Evolutionary conservation across 2,329 filamentous ascomycete species (phyloP), one percentile per base, ranked within the genome.

Genomic region (Fusarium buxicola): DNA sequence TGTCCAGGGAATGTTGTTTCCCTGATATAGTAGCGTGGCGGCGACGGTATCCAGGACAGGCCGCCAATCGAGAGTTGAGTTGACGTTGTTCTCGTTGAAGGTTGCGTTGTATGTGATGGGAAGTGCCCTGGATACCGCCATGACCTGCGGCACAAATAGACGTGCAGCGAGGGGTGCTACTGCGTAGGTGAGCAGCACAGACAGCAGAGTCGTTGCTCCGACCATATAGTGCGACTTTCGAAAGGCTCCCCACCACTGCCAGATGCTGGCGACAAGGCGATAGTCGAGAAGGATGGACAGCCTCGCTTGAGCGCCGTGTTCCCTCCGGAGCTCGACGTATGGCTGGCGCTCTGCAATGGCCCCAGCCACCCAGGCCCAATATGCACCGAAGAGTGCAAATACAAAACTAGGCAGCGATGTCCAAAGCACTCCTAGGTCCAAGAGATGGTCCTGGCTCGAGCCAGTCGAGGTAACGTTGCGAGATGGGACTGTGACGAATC

Each of bases 301-400:
- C 18, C 38, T 58, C 24, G 60, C 52, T 4, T 43, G 27, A 3
- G 52, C 39, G 3, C 60, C 60, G 12, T 24, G 15, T 15, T 35
- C 35, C 12, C 54, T 58, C 9, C 60, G 60, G 10, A 63, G 45
- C 28, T 63, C 60, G 12, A 60, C 60, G 18, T 51, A 63, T 11
- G 60, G 60, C 11, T 63, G 60, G 7, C 60, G 60, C 24, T 63
- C 60, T 25, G 60, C 49, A 12, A 60, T 50, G 4, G 60, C 43
- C 7, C 44, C 35, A 9, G 60, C 52, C 10, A 63, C 58, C 60
- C 60, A 63, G 16, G 56, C 56, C 56, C 56, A 60, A 31, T 60
- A 56, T 15, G 56, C 52, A 13, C 52, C 56, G 8, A 60, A 60
- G 21, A 60, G 52, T 3, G 56, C 39, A 8, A 60, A 51, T 7